Percentiles rank a stretch among this genome's conserved stretches.
Conservation (phyloP, 306 rosid genomes). For the Lathyrus oleraceus region DNA sequence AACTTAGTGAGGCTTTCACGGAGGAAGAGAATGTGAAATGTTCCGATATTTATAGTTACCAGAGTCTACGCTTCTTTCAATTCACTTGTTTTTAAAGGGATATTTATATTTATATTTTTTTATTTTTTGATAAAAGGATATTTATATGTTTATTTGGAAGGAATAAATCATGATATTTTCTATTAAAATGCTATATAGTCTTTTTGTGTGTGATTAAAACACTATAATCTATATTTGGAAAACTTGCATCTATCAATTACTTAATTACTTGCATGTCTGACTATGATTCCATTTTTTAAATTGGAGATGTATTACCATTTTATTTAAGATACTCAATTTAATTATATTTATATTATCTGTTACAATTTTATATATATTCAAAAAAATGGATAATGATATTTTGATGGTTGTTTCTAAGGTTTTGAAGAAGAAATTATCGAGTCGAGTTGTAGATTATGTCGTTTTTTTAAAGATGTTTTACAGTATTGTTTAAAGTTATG, state of each 20-base stretch:
- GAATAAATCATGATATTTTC: background rate
- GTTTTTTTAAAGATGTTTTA: too few relatives aligned
- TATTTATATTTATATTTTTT: background rate
- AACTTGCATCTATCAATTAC: background rate
- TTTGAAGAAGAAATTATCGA: too few relatives aligned
- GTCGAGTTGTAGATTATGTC: too few relatives aligned
- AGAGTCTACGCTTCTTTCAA: constrained; percentile 15
- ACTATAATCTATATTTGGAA: background rate
- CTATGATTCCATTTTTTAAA: background rate
- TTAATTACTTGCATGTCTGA: constrained; percentile 8
- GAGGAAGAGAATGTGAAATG: background rate
- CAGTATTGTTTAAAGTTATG: too few relatives aligned
- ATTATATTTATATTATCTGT: background rate
- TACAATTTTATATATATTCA: too few relatives aligned
- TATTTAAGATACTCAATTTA: background rate
- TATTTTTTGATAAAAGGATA: background rate
- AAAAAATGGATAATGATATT: too few relatives aligned
- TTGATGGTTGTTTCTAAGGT: too few relatives aligned
- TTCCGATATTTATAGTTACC: background rate
- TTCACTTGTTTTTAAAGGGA: background rate
- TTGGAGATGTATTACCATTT: constrained; percentile 13
- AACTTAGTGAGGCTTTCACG: background rate
- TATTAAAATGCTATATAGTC: background rate
- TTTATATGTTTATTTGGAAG: background rate
- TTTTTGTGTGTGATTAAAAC: too few relatives aligned